Evolutionary conservation across 1,139 yeast species (phyloP), one percentile per base, ranked within the genome.

Genomic region (Geotrichum armillariae): DNA sequence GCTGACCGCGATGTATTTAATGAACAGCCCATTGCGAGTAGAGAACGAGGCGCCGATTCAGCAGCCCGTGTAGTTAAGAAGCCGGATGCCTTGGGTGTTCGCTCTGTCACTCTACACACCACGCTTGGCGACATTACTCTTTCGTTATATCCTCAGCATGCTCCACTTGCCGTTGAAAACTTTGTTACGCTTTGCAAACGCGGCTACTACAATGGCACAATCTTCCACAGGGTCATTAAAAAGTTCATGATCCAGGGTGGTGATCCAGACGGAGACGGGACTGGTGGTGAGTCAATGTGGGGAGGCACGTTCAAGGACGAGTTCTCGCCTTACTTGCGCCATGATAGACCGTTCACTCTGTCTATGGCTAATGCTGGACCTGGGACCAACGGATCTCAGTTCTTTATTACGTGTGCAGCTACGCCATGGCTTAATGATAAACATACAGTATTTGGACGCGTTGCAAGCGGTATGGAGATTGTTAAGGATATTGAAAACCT

Each of bases 311-410:
- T 77, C 53, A 63, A 66, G 32, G 79, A 77, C 56, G 82, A 78
- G 57, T 69, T 75, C 56, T 63, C 66, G 45, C 66, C 68, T 1
- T 59, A 60, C 14, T 58, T 74, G 40, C 60, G 64, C 21, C 78
- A 76, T 56, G 70, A 69, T 49, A 63, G 63, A 50, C 77, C 79
- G 1, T 77, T 69, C 49, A 64, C 69, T 56, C 72, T 78, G 5
- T 72, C 78, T 53, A 77, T 81, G 86, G 86, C 85, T 56, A 81
- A 81, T 60, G 76, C 83, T 36, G 86, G 86, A 36, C 78, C 68
- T 53, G 71, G 77, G 65, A 80, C 85, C 55, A 81, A 81, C 60
- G 85, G 85, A 1, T 77, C 83, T 20, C 86, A 81, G 64, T 81
- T 81, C 62, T 81, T 81, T 67, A 78, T 81, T 58, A 81, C 73